Base-by-base conservation (phyloP, 179 eudicot genomes). In the Sideroxylon spinosum region DNA sequence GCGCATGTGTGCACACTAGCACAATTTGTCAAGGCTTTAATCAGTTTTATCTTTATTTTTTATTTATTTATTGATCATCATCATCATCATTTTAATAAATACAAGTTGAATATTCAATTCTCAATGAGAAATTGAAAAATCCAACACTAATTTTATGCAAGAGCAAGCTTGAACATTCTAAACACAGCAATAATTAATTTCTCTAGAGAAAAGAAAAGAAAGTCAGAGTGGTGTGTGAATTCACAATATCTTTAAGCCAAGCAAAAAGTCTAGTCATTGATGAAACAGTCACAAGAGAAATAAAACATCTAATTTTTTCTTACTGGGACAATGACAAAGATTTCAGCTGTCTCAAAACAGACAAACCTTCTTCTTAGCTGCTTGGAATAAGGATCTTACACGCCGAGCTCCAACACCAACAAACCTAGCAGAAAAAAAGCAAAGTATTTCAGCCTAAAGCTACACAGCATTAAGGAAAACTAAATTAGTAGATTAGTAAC, bases 331-430 rank as follows among this genome's bases (percentile, higher is more conserved):
- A 29, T 26, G n/a, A 66, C n/a, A 32, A 32, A 28, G 12, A 53
- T 16, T 26, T 3, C 19, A 11, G 22, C 49, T 6, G 44, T 28
- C 1, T 52, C 25, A 59, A 29, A 17, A 57, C 48, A 20, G 50
- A 74, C 66, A 59, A 59, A 74, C 76, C 76, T 95, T 95, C 82
- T 95, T 94, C 87, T 93, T 95, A 65, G 99, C 98, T 69, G 97
- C 99, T 86, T 95, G 98, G 82, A 95, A 93, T 73, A 95, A 86
- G 75, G 99, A 95, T 85, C 99, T 88, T 81, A 92, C 99, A 68
- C 98, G 94, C 37, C 99, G 97, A 85, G 99, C 99, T 84, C 99
- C 99, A 85, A 95, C 98, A 68, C 99, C 99, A 79, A 95, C 99
- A 90, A 93, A 95, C 99, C 76, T 76, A 76, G 52, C 12, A 67